Evolutionary conservation across 2,329 filamentous ascomycete genomes (phyloP).

Genomic region (Biscogniauxia mediterranea): DNA sequence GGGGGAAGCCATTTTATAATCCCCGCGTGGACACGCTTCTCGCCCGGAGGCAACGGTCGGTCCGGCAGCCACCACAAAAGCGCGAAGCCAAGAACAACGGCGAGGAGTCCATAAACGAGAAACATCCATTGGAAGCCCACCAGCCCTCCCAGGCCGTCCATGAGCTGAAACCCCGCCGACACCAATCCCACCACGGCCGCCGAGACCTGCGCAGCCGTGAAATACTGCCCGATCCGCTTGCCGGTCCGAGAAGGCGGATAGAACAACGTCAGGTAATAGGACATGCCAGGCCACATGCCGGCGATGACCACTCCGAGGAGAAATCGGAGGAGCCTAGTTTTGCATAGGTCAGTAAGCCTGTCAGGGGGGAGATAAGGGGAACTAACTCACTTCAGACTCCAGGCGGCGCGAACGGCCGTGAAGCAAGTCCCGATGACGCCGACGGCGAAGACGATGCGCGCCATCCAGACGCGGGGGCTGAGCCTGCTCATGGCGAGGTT

Average conservation of each 20-base stretch:
- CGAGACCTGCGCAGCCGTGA: conserved; percentile 83
- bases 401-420: conserved; percentile 75
- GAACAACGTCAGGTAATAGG: conserved; percentile 87
- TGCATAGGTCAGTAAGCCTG: conserved; percentile 11
- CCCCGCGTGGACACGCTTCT: conserved; percentile 49
- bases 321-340: conserved; percentile 67
- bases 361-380: conserved; percentile 8
- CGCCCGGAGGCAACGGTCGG: conserved; percentile 72
- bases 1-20: conserved; percentile 65
- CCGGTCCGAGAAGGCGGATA: conserved; percentile 84
- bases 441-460: conserved; percentile 83
- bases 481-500: conserved; percentile 86
- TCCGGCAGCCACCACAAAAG: conserved; percentile 92
- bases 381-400: conserved; percentile 72
- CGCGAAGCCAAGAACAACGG: conserved; percentile 66
- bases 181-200: conserved; percentile 87
- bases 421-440: conserved; percentile 82
- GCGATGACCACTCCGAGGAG: conserved; percentile 84
- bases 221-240: conserved; percentile 87
- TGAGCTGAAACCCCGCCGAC: conserved; percentile 86
- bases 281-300: conserved; percentile 95
- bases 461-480: conserved; percentile 88
- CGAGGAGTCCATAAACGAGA: conserved; percentile 77
- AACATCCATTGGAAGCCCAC: conserved; percentile 94
- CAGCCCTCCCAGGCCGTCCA: conserved; percentile 75